Conservation (phyloP, 2,329 filamentous ascomycete genomes). For the Penicillium sp. region DNA sequence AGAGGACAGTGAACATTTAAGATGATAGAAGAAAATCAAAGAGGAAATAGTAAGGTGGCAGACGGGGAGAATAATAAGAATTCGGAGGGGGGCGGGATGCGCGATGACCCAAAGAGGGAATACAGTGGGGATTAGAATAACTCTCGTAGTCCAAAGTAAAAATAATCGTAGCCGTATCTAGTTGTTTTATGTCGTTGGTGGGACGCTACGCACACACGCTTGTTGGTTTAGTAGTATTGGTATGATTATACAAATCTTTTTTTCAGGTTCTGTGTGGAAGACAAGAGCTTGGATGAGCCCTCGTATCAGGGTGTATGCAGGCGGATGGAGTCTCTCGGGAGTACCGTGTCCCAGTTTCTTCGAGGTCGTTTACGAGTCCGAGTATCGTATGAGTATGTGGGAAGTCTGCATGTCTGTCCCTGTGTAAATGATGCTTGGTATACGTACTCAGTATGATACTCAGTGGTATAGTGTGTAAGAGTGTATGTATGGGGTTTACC, state of each 20-base stretch:
- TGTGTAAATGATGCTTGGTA: background rate
- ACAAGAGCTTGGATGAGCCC: slow-evolving; percentile 6
- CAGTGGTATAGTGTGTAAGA: background rate
- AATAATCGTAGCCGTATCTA: slow-evolving; percentile 10
- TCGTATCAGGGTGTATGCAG: slow-evolving; percentile 22
- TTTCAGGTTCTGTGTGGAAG: background rate
- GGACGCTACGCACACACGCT: background rate
- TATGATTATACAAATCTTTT: background rate
- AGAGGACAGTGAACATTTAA: slow-evolving; percentile 26
- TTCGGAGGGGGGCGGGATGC: slow-evolving; percentile 20
- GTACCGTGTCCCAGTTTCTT: slow-evolving; percentile 10
- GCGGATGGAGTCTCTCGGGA: slow-evolving; percentile 17
- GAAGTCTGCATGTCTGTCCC: background rate
- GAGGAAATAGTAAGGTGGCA: slow-evolving; percentile 20
- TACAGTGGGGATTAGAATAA: slow-evolving; percentile 24
- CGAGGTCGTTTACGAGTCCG: background rate
- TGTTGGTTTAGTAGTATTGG: background rate
- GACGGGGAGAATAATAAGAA: slow-evolving; percentile 23
- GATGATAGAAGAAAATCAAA: slow-evolving; percentile 16
- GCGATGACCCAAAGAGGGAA: slow-evolving; percentile 18
- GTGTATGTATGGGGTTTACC: background rate
- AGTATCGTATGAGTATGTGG: background rate
- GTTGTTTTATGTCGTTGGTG: background rate
- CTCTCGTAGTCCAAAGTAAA: slow-evolving; percentile 10
- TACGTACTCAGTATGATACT: background rate